Base-by-base conservation (phyloP, 495 filamentous ascomycete genomes). In the Penicillium arizonense region DNA sequence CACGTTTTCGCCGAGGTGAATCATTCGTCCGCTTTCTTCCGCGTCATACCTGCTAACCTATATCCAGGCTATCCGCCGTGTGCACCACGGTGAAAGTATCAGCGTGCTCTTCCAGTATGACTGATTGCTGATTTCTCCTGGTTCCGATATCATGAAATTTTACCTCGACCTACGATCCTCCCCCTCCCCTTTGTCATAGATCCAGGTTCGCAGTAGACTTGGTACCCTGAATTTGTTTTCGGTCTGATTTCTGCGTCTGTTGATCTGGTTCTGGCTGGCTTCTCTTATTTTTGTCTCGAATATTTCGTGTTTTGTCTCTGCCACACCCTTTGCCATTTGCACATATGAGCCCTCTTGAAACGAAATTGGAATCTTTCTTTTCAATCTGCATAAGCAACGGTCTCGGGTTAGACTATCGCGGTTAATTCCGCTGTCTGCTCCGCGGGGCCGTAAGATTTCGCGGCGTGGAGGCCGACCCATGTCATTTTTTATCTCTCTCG, bases 61-160 rank as follows among this genome's bases (percentile, higher is more conserved):
- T 60, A 36, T 54, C n/a, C 50, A 88, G 85, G 94, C 94, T 14
- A 96, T 98, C 65, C 87, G 94, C 44, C 82, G 94, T 39, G 95
- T 98, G 45, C 94, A 97, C 71, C 92, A 97, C 73, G 94, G 94
- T 51, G 94, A 98, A 76, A 96, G 91, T 61, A 96, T 98, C 72
- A 96, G 91, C 69, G 90, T 94, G 47, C 82, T 98, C 47, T 97
- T 98, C 72, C 90, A 94, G 74, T 90, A 94, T 61, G 89, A 95
- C 50, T 82, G 70, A 77, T 53, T 33, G 37, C 32, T 32, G 47
- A 41, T 42, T 56, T 62, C 42, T 39, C 52, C 53, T 44, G 52
- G 44, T n/a, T 50, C 37, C 26, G 26, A 38, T 52, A 46, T 61
- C 44, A 26, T 42, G 47, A 57, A 39, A 40, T 49, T 50, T 44